A percentile compares a stretch with the other conserved stretches of the same genome.
Evolutionary conservation across 352 stramenopile genomes (phyloP).

Genomic region (Pythium pyrilobum): DNA sequence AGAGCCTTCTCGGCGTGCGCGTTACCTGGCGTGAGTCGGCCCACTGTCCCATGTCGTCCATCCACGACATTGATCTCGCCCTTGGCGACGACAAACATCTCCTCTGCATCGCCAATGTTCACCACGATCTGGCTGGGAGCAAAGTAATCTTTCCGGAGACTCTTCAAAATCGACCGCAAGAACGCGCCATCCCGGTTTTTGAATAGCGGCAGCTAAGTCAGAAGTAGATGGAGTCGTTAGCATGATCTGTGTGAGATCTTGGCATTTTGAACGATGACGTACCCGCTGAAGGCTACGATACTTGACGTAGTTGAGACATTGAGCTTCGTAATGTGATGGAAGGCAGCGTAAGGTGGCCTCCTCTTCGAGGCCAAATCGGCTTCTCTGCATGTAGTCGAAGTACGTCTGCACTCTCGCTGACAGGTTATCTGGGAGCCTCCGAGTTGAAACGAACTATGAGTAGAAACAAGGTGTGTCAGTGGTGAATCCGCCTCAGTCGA

Average conservation of each 20-base stretch:
- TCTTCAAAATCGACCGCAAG: conserved; percentile 15
- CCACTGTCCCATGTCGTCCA: background rate
- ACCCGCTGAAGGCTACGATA: conserved; percentile 22
- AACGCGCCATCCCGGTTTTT: conserved; percentile 21
- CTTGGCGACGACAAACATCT: conserved; percentile 24
- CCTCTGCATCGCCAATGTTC: conserved; percentile 12
- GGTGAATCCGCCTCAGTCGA: background rate
- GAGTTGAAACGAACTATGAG: conserved; percentile 36
- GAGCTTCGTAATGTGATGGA: conserved; percentile 17
- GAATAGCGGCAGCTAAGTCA: conserved; percentile 24
- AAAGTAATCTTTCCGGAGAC: conserved; percentile 27
- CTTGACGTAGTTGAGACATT: conserved; percentile 24
- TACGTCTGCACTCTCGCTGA: conserved; percentile 36
- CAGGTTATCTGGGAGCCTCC: conserved; percentile 31
- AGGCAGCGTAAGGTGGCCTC: conserved; percentile 14
- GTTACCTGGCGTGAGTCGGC: conserved; percentile 18
- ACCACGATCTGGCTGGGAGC: conserved; percentile 15
- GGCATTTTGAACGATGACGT: background rate
- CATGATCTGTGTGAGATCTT: no score
- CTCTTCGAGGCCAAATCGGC: conserved; percentile 34
- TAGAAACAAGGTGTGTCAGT: background rate
- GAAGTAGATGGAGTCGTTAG: no score
- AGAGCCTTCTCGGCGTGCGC: conserved; percentile 15
- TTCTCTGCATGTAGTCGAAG: conserved; percentile 74
- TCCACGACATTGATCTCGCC: conserved; percentile 22